Percentiles rank a stretch among this genome's conserved stretches.
These are phyloP conservation scores for Plantago lanceolata DNA, from an alignment of 305 asterid genomes.

Conservation along the genomic window DNA sequence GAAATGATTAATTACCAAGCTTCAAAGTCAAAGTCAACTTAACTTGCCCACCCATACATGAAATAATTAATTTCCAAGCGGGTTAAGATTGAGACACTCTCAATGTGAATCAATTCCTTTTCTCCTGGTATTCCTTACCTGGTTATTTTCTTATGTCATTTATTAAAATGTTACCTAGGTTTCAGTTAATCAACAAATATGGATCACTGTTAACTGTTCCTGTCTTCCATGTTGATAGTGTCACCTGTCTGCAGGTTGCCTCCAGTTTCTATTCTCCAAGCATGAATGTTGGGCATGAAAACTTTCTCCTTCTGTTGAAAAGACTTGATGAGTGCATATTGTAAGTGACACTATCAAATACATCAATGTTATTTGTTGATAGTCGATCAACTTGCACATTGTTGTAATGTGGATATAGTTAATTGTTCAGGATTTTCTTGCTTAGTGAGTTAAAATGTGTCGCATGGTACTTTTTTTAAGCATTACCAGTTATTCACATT, in stretches of 20 bases:
- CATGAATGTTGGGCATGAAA: constrained; percentile 69
- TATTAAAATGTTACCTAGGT: constrained; percentile 10
- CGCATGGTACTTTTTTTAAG: constrained; percentile 11
- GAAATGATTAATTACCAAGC: no score
- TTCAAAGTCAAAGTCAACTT: no score
- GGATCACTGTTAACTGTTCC: constrained; percentile 17
- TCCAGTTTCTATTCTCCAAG: constrained; percentile 86
- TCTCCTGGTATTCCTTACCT: neutral
- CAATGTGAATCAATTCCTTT: neutral
- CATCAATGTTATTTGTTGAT: constrained; percentile 19
- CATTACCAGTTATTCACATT: constrained; percentile 11
- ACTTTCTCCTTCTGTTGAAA: constrained; percentile 86
- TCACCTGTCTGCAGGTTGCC: constrained; percentile 74
- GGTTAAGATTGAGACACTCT: no score
- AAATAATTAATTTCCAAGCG: no score
- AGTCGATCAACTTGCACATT: constrained; percentile 7
- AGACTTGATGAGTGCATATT: constrained; percentile 92
- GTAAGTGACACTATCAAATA: constrained; percentile 48
- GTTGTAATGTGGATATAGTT: constrained; percentile 7
- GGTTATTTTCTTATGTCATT: constrained; percentile 4
- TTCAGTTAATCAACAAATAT: constrained; percentile 10
- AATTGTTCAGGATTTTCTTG: constrained; percentile 1
- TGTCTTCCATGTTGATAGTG: constrained; percentile 30
- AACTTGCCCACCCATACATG: no score
- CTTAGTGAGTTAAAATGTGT: constrained; percentile 6